Percentiles rank a stretch among this genome's conserved stretches.
These are phyloP conservation scores for Fusarium xylarioides DNA, from an alignment of 2,329 filamentous ascomycete species.

Conservation along the genomic window DNA sequence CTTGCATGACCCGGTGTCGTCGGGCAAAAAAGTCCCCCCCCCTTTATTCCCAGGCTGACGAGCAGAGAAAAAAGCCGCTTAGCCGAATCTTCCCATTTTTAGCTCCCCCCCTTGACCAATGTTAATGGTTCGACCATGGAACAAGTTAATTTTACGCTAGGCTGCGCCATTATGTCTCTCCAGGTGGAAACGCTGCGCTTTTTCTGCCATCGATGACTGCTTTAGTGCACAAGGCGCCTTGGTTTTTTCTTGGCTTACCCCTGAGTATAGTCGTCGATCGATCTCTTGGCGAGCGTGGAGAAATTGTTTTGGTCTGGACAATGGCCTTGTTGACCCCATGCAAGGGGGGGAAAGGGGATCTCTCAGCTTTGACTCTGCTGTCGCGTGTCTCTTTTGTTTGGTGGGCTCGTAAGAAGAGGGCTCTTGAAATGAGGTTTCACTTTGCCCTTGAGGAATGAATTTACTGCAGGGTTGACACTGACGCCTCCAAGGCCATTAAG, in stretches of 20 bases:
- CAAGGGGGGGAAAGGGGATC: neutral
- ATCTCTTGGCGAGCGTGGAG: constrained; percentile 21
- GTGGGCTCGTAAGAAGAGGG: neutral
- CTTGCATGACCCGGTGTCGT: neutral
- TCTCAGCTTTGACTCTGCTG: neutral
- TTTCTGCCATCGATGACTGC: neutral
- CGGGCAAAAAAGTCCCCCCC: neutral
- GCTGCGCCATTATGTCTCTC: neutral
- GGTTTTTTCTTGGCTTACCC: constrained; percentile 15
- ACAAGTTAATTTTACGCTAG: constrained; percentile 3
- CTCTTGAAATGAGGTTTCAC: neutral
- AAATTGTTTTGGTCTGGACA: neutral
- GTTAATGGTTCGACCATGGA: neutral
- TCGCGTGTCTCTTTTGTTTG: neutral
- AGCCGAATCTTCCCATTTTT: constrained; percentile 4
- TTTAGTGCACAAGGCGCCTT: neutral
- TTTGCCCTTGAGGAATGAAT: neutral
- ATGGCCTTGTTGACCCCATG: neutral
- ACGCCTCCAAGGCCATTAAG: neutral
- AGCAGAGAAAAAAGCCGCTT: neutral
- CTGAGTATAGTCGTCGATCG: constrained; percentile 24
- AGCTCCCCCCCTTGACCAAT: neutral
- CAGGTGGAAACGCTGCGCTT: neutral
- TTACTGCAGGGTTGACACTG: constrained; percentile 4
- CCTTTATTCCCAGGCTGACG: neutral